Base-by-base conservation (phyloP, 306 rosid genomes). In the Dalbergia cultrata region DNA sequence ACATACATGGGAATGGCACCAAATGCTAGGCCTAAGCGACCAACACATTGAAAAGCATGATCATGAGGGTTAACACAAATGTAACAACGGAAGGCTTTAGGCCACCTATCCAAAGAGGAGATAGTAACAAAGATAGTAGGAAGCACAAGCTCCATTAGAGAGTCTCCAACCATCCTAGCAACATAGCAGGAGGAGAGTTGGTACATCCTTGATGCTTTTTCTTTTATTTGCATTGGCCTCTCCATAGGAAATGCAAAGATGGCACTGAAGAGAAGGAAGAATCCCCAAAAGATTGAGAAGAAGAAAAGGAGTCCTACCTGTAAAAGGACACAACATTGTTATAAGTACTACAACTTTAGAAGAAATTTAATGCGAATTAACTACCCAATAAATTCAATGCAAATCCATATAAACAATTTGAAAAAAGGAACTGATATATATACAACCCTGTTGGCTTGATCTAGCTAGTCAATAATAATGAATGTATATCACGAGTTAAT, bases 281-380 rank as follows among this genome's bases (percentile, higher is more conserved):
- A 92, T 57, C 98, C 97, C 98, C 95, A 92, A 79, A 94, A 92
- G 82, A 92, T 90, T 53, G 98, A 87, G 95, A 90, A 94, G 92
- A 94, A 94, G 89, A 94, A 94, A 13, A 94, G 89, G 13, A 94
- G 90, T 75, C 98, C 94, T 17, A 94, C 92, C 98, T 94, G 95
- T 84, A 57, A 6, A 84, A 49, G 62, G 5, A 35, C 21, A 76
- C 9, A 54, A 31, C 33, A 10, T 17, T 77, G 80, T 76, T 31
- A 60, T 47, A 31, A 64, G 59, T 39, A 56, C n/a, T 67, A 54
- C 18, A 33, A 10, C 61, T 39, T 7, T 14, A 53, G 16, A 31
- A 12, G 26, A 18, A 61, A 61, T 6, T 33, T 12, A 22, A 19
- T 35, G 13, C 18, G 75, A 41, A 67, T 34, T 34, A 67, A 57